phyloP scores from a whole-genome alignment of 352 stramenopile genomes.

The Phytophthora tentaculata region DNA sequence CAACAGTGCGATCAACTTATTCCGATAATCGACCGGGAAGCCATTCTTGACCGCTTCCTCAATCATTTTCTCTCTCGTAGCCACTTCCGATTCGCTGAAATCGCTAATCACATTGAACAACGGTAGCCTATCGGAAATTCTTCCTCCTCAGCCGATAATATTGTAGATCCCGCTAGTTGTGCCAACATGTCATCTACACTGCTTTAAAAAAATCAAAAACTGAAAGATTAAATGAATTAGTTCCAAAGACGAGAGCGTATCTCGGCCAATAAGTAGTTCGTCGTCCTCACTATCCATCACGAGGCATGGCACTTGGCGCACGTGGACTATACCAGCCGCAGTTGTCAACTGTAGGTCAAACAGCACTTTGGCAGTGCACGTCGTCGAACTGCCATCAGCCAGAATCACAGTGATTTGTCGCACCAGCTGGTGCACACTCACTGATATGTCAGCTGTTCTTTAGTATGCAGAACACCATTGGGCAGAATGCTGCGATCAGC shows the following conservation, averaged over 20 bases:
- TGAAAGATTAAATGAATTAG: too few species aligned
- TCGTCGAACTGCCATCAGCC: conserved; percentile 3
- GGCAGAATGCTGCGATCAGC: conserved; percentile 5
- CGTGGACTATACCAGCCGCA: conserved; percentile 4
- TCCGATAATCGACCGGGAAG: neutral
- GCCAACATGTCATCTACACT: neutral
- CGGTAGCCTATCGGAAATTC: neutral
- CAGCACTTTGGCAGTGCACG: neutral
- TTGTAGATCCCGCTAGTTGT: neutral
- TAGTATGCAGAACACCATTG: neutral
- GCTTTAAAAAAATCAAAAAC: too few species aligned
- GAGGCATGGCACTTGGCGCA: neutral
- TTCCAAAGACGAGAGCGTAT: neutral
- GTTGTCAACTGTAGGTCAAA: conserved; percentile 18
- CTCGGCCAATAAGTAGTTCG: conserved; percentile 3
- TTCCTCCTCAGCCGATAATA: neutral
- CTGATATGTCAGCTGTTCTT: neutral
- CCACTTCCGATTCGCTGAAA: too few species aligned
- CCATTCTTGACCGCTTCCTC: neutral
- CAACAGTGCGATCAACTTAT: neutral
- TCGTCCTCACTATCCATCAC: conserved; percentile 9
- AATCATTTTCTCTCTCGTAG: too few species aligned
- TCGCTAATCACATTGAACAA: neutral
- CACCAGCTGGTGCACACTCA: neutral
- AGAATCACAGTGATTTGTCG: conserved; percentile 1